Conservation (phyloP, 805 yeast species). For the Jamesozyma gamospora region DNA sequence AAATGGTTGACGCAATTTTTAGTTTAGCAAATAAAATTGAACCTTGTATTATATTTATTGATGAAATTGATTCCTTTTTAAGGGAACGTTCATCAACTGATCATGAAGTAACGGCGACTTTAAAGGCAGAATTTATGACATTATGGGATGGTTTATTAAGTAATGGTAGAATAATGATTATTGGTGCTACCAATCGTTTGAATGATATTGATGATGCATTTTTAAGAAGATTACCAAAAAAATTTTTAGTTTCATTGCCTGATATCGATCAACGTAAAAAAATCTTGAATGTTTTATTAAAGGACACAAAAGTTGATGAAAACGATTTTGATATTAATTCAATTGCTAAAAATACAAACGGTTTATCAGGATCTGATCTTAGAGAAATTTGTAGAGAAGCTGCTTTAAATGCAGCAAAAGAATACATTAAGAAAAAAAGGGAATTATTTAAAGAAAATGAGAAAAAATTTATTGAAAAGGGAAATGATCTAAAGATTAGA, state of each 20-base stretch:
- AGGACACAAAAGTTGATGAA: conserved; percentile 50
- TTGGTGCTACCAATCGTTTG: conserved; percentile 93
- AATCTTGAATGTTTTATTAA: conserved; percentile 59
- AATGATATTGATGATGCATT: conserved; percentile 88
- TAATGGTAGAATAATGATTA: conserved; percentile 70
- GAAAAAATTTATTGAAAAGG: conserved; percentile 15
- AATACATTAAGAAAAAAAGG: conserved; percentile 57
- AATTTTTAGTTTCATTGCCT: conserved; percentile 73
- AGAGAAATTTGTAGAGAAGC: conserved; percentile 90
- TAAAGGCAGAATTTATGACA: conserved; percentile 96
- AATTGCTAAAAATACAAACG: conserved; percentile 56
- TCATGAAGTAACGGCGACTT: conserved; percentile 90
- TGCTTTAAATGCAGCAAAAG: conserved; percentile 80
- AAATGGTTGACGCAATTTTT: conserved; percentile 86
- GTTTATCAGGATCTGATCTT: conserved; percentile 83
- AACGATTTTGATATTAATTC: conserved; percentile 47
- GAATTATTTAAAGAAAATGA: conserved; percentile 16
- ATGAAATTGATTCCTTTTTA: conserved; percentile 90
- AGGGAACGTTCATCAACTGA: conserved; percentile 76
- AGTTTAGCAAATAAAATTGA: conserved; percentile 80
- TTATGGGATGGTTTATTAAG: conserved; percentile 87
- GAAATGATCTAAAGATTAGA: conserved; percentile 38
- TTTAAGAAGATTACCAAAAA: conserved; percentile 84
- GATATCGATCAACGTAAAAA: conserved; percentile 52
- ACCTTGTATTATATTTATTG: conserved; percentile 92